phyloP scores from a whole-genome alignment of 345 rosid species.

The Luvunga scandens region DNA sequence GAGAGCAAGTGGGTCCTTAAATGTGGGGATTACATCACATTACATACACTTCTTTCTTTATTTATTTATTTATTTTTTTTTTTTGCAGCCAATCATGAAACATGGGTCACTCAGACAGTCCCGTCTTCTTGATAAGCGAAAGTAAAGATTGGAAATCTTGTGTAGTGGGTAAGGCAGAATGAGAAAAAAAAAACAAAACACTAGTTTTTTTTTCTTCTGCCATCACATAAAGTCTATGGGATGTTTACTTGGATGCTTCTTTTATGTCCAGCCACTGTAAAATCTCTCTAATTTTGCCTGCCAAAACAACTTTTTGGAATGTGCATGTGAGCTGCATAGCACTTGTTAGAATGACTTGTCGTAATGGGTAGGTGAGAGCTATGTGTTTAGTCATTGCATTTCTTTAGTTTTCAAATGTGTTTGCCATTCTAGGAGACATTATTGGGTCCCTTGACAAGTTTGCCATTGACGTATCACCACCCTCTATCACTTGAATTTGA shows the following conservation, averaged over 20 bases:
- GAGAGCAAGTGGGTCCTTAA: constrained; percentile 22
- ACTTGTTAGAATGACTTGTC: neutral
- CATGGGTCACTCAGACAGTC: constrained; percentile 20
- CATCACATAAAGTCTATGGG: neutral
- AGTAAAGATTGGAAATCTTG: neutral
- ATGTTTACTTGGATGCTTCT: neutral
- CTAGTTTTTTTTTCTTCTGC: neutral
- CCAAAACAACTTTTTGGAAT: neutral
- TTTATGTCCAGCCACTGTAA: neutral
- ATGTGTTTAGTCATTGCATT: neutral
- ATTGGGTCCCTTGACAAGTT: constrained; percentile 13
- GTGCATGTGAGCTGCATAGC: constrained; percentile 5
- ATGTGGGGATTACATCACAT: neutral
- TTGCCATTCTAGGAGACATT: constrained; percentile 22
- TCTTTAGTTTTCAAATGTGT: constrained; percentile 13
- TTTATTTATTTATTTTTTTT: neutral
- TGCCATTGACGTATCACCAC: constrained; percentile 29
- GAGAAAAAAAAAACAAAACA: neutral
- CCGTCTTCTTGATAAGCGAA: constrained; percentile 16
- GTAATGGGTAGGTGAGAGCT: constrained; percentile 21
- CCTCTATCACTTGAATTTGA: constrained; percentile 21
- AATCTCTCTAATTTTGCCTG: neutral
- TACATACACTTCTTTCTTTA: neutral
- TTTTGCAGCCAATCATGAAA: constrained; percentile 23
- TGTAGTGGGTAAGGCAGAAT: neutral